Evolutionary conservation across 2,329 filamentous ascomycete species (phyloP).

Genomic region (Exserohilum rostratum): DNA sequence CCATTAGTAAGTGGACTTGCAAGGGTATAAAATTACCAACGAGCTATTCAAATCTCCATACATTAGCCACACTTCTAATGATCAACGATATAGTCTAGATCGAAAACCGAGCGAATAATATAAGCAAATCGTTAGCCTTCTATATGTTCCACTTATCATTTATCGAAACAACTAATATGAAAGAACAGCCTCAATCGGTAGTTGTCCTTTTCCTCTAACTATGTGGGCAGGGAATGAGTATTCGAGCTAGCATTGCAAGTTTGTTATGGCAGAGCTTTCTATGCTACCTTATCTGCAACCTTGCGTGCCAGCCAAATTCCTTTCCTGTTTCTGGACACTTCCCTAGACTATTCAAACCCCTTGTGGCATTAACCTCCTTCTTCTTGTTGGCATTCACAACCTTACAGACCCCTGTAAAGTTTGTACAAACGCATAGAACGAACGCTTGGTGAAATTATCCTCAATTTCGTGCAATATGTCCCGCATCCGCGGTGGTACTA

Average conservation of each 20-base stretch:
- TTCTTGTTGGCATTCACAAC: background rate
- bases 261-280: too few relatives aligned
- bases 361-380: background rate
- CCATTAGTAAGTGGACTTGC: conserved; percentile 1
- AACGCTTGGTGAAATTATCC: conserved; percentile 1
- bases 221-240: too few relatives aligned
- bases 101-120: background rate
- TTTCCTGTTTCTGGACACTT: background rate
- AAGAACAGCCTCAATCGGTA: background rate
- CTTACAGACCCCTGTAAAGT: background rate
- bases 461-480: conserved; percentile 12
- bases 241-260: too few relatives aligned
- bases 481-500: conserved; percentile 26
- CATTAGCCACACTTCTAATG: background rate
- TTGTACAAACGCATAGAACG: background rate
- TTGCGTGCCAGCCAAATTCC: background rate
- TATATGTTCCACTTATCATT: background rate
- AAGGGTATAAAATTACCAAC: conserved; percentile 2
- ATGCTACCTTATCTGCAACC: background rate
- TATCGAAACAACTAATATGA: background rate
- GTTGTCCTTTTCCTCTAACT: too few relatives aligned
- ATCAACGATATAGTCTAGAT: background rate
- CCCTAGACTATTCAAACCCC: background rate
- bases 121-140: background rate
- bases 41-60: background rate